Base-by-base conservation (phyloP, 768 basidiomycete species). In the Leccinum aurantiacum region DNA sequence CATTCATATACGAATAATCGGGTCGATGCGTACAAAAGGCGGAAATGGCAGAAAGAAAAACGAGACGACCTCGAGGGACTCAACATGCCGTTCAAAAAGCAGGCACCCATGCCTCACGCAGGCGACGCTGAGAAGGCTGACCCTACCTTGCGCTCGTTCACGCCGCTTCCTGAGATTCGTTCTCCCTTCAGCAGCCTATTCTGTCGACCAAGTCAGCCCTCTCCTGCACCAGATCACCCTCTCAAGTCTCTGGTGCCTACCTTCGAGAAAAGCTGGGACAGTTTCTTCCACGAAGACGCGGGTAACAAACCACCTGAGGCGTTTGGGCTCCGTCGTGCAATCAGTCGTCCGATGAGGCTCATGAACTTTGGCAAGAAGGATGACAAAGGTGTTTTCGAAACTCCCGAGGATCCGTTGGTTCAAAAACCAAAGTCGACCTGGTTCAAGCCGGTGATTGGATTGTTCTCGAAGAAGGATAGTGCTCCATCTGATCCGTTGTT, bases 1-100 rank as follows among this genome's bases (percentile, higher is more conserved):
- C 82, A 91, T 68, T 81, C 88, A 4, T 86, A 84, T 69, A 84
- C 80, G 27, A 79, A 75, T 46, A 68, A 70, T 8, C 76, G 75
- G 72, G 59, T 82, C 29, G 82, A 85, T 68, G 74, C 71, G 37
- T 78, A 79, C 62, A 77, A 75, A 65, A 79, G 78, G 57, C 75
- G 77, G 64, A 79, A 72, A 69, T 88, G 82, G 78, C 74, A 79
- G 67, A 73, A 68, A 53, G 81, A 84, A 65, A 83, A 85, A 68
- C 77, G 82, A 53, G 73, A 74, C 1, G 82, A 78, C 29, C 73
- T 84, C 29, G 78, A 82, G 54, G 80, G 74, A 27, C 72, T 83
- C 59, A 69, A 67, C 66, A 67, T 69, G 56, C 71, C 69, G 31
- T 66, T 60, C 56, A 61, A 56, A 37, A 58, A 63, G 3, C 59